Evolutionary conservation across 2,329 filamentous ascomycete species (phyloP).

Genomic region (Thelonectria blattea): DNA sequence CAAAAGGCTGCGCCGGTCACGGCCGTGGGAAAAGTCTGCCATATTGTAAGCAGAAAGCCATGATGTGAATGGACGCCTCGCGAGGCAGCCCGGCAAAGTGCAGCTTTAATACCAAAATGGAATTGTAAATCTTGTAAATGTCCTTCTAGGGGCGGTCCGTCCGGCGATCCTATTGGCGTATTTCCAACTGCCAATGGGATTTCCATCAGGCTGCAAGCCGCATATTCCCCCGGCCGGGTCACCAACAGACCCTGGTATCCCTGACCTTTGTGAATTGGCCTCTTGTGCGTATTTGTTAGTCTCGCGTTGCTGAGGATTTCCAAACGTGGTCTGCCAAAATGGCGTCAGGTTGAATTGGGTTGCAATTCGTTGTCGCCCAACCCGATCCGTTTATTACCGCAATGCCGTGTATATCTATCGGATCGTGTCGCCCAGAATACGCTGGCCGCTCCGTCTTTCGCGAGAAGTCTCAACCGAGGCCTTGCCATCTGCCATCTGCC

Average conservation of each 20-base stretch:
- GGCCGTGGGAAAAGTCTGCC: neutral
- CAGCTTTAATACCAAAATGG: slow-evolving; percentile 2
- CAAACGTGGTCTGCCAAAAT: neutral
- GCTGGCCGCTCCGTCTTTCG: neutral
- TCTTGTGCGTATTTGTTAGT: neutral
- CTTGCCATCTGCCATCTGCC: neutral
- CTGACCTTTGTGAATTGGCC: slow-evolving; percentile 12
- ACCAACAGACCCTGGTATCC: slow-evolving; percentile 4
- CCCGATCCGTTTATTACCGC: slow-evolving; percentile 2
- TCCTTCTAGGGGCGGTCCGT: neutral
- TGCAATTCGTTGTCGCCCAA: slow-evolving; percentile 1
- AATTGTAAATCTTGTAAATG: slow-evolving; percentile 16
- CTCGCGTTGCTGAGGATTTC: slow-evolving; percentile 5
- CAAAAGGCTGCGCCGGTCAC: neutral
- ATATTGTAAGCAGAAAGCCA: neutral
- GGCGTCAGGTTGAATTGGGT: neutral
- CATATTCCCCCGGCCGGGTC: neutral
- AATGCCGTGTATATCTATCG: slow-evolving; percentile 2
- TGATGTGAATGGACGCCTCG: slow-evolving; percentile 1
- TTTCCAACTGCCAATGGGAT: slow-evolving; percentile 15
- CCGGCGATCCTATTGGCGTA: slow-evolving; percentile 6
- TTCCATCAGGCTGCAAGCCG: slow-evolving; percentile 2
- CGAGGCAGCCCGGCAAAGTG: slow-evolving; percentile 7
- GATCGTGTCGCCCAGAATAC: slow-evolving; percentile 14
- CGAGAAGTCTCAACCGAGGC: neutral